Evolutionary conservation across 257 asterid genomes (phyloP).

Genomic region (Nicotiana obtusifolia): DNA sequence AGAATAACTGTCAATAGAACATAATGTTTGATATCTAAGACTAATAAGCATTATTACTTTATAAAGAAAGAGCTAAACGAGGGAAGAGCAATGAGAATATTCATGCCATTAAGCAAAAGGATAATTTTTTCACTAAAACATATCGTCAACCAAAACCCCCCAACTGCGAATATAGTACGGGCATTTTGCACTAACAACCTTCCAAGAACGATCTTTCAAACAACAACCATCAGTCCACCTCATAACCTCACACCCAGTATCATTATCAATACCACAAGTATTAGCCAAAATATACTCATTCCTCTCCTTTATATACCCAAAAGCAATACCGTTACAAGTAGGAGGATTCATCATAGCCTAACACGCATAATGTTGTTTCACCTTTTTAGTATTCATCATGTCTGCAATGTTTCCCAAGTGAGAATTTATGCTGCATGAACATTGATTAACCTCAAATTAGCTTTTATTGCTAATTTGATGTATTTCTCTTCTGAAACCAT

Average conservation of each 20-base stretch:
- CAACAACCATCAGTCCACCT: slow-evolving; percentile 30
- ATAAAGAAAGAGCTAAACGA: not conserved
- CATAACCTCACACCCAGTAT: slow-evolving; percentile 57
- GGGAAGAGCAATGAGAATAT: not conserved
- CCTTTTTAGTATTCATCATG: too few relatives aligned
- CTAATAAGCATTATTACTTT: not conserved
- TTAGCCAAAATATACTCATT: slow-evolving; percentile 50
- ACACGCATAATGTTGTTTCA: too few relatives aligned
- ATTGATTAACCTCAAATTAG: not conserved
- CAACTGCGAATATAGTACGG: slow-evolving; percentile 51
- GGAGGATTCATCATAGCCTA: slow-evolving; percentile 28
- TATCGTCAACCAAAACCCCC: slow-evolving; percentile 52
- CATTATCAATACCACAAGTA: slow-evolving; percentile 46
- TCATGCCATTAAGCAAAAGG: not conserved
- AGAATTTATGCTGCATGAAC: not conserved
- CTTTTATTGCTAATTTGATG: not conserved
- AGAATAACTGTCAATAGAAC: too few relatives aligned
- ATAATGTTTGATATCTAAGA: not conserved
- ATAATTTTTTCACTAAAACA: slow-evolving; percentile 32
- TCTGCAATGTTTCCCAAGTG: not conserved
- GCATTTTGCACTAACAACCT: slow-evolving; percentile 30
- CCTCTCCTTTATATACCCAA: slow-evolving; percentile 45
- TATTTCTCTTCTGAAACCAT: not conserved
- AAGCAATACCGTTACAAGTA: slow-evolving; percentile 44
- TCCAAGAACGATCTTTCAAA: slow-evolving; percentile 31